A percentile compares a stretch with the other conserved stretches of the same genome.
These are phyloP conservation scores for Sclerospora graminicola DNA, from an alignment of 352 stramenopile species.

Conservation along the genomic window DNA sequence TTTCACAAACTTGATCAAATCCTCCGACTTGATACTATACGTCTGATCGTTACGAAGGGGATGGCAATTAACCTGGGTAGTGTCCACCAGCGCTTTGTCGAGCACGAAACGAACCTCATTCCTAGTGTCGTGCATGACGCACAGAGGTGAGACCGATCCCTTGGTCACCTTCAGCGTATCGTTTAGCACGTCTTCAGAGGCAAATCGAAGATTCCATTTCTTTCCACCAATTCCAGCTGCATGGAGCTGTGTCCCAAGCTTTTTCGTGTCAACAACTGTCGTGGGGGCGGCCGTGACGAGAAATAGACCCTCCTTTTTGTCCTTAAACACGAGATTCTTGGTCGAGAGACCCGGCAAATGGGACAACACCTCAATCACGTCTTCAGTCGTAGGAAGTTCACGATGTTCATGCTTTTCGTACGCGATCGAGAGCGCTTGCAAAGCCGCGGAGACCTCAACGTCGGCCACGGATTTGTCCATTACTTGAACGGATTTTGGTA, in stretches of 20 bases:
- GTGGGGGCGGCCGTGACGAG: constrained; percentile 82
- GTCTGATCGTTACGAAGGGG: constrained; percentile 91
- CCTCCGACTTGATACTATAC: constrained; percentile 63
- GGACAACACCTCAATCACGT: constrained; percentile 48
- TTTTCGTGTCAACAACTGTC: constrained; percentile 89
- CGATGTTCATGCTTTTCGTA: constrained; percentile 48
- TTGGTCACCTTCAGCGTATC: constrained; percentile 85
- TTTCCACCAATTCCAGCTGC: constrained; percentile 56
- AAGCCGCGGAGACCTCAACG: constrained; percentile 41
- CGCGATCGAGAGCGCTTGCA: constrained; percentile 46
- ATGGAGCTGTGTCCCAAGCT: constrained; percentile 76
- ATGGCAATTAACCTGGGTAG: constrained; percentile 79
- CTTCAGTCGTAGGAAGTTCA: constrained; percentile 57
- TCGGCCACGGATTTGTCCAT: constrained; percentile 27
- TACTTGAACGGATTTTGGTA: no score
- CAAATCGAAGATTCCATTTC: constrained; percentile 92
- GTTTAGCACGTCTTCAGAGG: constrained; percentile 75
- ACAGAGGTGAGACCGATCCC: constrained; percentile 90
- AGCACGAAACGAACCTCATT: constrained; percentile 85
- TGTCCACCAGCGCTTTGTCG: constrained; percentile 85
- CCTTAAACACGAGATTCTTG: constrained; percentile 97
- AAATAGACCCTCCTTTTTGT: constrained; percentile 96
- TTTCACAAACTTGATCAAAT: constrained; percentile 80
- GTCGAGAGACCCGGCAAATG: constrained; percentile 83
- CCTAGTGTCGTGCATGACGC: constrained; percentile 83